Percentiles rank a stretch among this genome's conserved stretches.
Evolutionary conservation across 805 yeast species (phyloP).

Genomic region (Debaryomyces maramus): DNA sequence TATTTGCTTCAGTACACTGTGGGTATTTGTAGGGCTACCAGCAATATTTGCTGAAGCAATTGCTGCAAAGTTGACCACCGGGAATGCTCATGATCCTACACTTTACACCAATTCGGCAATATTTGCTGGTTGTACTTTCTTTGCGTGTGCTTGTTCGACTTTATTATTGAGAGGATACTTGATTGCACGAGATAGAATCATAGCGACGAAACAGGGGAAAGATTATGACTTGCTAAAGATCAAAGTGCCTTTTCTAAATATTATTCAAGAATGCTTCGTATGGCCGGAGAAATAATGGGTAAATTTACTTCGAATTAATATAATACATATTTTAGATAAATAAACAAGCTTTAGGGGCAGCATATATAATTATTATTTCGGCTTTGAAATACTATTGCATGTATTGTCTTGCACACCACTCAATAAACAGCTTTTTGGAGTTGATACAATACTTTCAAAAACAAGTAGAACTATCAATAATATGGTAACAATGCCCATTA

Average conservation of each 20-base stretch:
- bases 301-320: too few relatives aligned
- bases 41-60: slow-evolving; percentile 52
- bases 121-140: slow-evolving; percentile 51
- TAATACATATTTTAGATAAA: too few relatives aligned
- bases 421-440: slow-evolving; percentile 20
- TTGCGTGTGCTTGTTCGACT: slow-evolving; percentile 40
- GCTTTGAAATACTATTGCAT: too few relatives aligned
- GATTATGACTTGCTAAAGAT: too few relatives aligned
- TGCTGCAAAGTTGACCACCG: slow-evolving; percentile 49
- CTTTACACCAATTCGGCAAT: slow-evolving; percentile 51
- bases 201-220: too few relatives aligned
- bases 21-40: slow-evolving; percentile 47
- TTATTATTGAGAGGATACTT: slow-evolving; percentile 50
- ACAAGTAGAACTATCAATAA: slow-evolving; percentile 31
- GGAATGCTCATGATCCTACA: slow-evolving; percentile 24
- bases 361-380: too few relatives aligned
- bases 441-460: slow-evolving; percentile 37
- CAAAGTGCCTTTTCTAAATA: too few relatives aligned
- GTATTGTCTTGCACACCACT: too few relatives aligned
- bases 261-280: too few relatives aligned
- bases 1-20: slow-evolving; percentile 47
- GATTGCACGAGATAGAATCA: slow-evolving; percentile 42
- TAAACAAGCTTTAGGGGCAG: too few relatives aligned
- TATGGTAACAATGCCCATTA: slow-evolving; percentile 45
- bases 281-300: too few relatives aligned